Base-by-base conservation (phyloP, 371 early-diverging fungal genomes). In the Syncephalastrum sp. region DNA sequence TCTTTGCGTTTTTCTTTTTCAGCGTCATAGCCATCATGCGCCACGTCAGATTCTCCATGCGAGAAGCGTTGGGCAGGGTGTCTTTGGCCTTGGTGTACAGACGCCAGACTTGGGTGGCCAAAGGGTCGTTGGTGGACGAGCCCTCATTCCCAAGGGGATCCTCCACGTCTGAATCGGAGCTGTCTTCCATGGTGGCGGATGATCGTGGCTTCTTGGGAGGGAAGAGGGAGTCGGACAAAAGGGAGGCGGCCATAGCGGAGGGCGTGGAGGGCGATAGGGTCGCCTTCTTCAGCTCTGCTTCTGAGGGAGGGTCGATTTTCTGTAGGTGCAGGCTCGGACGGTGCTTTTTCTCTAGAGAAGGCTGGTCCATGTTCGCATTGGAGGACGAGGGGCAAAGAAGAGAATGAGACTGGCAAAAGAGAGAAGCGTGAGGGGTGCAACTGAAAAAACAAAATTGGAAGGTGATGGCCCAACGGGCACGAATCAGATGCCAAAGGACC, bases 11-110 rank as follows among this genome's bases (percentile, higher is more conserved):
- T 63, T 77, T 69, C 44, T 81, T 77, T 47, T 70, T 75, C 15
- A 79, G 55, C 3, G 76, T 75, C 71, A 83, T 72, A 13, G 81
- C 81, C 87, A 86, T 84, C 70, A 80, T 77, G n/a, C 87, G 76
- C 87, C 87, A 87, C 4, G 84, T 79, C 33, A 84, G 47, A 61
- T 87, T 87, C 60, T 87, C 87, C n/a, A 85, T 59, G n/a, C 87
- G 75, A 42, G 75, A 70, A 38, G 81, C 84, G 33, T 87, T 71
- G 14, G 84, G 83, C 24, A 84, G 50, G 6, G 71, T 72, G 52
- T 83, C 83, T 61, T 83, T 83, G 17, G 85, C 82, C 63, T 83
- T 83, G 15, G 84, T 82, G 59, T 81, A 85, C 47, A 87, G 54
- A 15, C 81, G 74, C 87, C 87, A 87, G 44, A 88, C 70, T 46